phyloP scores from a whole-genome alignment of 352 stramenopile genomes.

The Phytophthora nicotianae region DNA sequence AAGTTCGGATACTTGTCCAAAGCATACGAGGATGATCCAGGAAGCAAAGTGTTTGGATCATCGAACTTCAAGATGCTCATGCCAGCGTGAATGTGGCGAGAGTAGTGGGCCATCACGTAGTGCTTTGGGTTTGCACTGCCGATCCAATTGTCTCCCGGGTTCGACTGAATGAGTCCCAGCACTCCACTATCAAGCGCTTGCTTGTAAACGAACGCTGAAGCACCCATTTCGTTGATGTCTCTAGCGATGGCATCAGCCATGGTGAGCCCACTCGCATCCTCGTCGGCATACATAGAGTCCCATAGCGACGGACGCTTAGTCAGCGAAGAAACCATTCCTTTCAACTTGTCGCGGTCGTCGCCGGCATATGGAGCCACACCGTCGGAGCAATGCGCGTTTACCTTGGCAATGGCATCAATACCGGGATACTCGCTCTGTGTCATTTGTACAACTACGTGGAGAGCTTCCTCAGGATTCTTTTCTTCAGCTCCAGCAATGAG shows the following conservation, averaged over 20 bases:
- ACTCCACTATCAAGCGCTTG: constrained; percentile 47
- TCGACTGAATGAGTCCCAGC: constrained; percentile 15
- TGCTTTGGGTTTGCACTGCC: constrained; percentile 46
- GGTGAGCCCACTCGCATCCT: constrained; percentile 40
- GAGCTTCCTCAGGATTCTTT: constrained; percentile 35
- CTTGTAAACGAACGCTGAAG: constrained; percentile 56
- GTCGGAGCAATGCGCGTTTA: constrained; percentile 52
- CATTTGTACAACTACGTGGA: constrained; percentile 31
- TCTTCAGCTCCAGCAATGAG: constrained; percentile 46
- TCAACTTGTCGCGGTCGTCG: constrained; percentile 34
- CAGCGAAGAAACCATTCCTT: constrained; percentile 19
- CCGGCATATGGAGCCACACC: constrained; percentile 42
- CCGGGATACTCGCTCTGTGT: constrained; percentile 4
- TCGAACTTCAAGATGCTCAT: constrained; percentile 42
- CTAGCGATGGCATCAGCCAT: constrained; percentile 47
- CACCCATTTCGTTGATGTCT: constrained; percentile 51
- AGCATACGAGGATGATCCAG: constrained; percentile 13
- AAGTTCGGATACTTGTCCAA: constrained; percentile 15
- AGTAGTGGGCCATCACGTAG: constrained; percentile 53
- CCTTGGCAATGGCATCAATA: constrained; percentile 35
- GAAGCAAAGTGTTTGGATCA: constrained; percentile 21
- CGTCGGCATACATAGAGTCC: constrained; percentile 51
- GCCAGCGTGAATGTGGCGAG: constrained; percentile 48
- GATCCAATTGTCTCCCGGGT: constrained; percentile 40
- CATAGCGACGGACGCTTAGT: constrained; percentile 25